Evolutionary conservation across 352 stramenopile genomes (phyloP).

Genomic region (Phytopythium helicoides): DNA sequence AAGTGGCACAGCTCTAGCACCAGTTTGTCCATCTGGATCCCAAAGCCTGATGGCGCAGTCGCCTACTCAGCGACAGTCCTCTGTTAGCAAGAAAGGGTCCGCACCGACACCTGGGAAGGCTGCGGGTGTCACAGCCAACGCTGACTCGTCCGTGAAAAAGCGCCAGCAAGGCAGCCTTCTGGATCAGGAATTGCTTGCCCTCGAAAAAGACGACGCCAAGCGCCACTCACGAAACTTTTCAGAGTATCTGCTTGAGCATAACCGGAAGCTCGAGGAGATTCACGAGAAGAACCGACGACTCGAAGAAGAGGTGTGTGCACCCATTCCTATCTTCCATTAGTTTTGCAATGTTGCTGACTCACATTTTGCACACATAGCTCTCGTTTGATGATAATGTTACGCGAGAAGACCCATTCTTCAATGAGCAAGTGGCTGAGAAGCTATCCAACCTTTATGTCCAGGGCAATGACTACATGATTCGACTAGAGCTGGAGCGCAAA

Average conservation of each 20-base stretch:
- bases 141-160: constrained; percentile 24
- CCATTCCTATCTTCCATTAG: too few species aligned
- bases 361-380: too few species aligned
- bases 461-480: constrained; percentile 83
- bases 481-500: constrained; percentile 72
- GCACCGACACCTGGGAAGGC: background rate
- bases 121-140: background rate
- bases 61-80: background rate
- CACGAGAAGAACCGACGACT: constrained; percentile 76
- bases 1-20: too few species aligned
- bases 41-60: background rate
- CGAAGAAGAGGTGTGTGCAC: constrained; percentile 56
- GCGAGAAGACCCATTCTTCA: constrained; percentile 75
- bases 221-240: constrained; percentile 67
- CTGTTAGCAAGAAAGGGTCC: background rate
- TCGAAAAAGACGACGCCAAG: constrained; percentile 74
- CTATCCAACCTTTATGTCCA: constrained; percentile 74
- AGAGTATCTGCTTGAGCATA: constrained; percentile 61
- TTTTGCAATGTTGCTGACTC: too few species aligned
- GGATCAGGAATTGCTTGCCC: constrained; percentile 63
- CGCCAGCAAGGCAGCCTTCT: constrained; percentile 48
- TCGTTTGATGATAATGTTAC: constrained; percentile 71
- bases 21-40: too few species aligned
- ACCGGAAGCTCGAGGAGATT: constrained; percentile 74
- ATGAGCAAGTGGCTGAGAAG: constrained; percentile 69